phyloP scores from a whole-genome alignment of 1,139 yeast species.

The Debaryomycetaceae sp. region DNA sequence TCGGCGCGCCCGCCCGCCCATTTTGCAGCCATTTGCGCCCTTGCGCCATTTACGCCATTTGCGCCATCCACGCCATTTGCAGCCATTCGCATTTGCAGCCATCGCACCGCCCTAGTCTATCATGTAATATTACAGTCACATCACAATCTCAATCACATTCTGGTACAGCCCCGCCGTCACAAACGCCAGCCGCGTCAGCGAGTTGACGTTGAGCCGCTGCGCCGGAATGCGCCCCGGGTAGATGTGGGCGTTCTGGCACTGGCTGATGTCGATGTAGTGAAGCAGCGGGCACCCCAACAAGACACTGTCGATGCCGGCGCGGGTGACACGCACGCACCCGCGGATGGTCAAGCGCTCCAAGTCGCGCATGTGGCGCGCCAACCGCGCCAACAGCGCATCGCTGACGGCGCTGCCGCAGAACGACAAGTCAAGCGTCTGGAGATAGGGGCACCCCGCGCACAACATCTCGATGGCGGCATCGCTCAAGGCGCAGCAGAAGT shows the following conservation, averaged over 20 bases:
- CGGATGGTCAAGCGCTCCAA: constrained; percentile 49
- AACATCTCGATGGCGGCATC: constrained; percentile 65
- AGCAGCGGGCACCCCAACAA: constrained; percentile 55
- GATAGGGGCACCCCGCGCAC: constrained; percentile 57
- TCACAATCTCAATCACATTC: constrained; percentile 52
- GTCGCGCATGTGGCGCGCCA: constrained; percentile 51
- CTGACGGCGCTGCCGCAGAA: constrained; percentile 81
- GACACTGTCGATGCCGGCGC: constrained; percentile 68
- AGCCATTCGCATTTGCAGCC: too few relatives aligned
- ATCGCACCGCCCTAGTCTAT: too few relatives aligned
- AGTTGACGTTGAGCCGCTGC: constrained; percentile 46
- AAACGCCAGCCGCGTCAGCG: constrained; percentile 52
- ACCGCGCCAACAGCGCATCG: constrained; percentile 59
- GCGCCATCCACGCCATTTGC: too few relatives aligned
- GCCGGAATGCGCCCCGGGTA: constrained; percentile 59
- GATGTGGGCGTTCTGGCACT: constrained; percentile 58
- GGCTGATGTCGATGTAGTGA: constrained; percentile 55
- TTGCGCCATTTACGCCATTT: too few relatives aligned
- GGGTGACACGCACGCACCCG: constrained; percentile 72
- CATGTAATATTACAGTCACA: too few relatives aligned
- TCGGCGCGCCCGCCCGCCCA: too few relatives aligned
- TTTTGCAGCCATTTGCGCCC: too few relatives aligned
- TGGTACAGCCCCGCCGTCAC: constrained; percentile 53
- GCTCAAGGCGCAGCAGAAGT: constrained; percentile 72
- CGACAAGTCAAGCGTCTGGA: constrained; percentile 53